Conservation (phyloP, 2,329 filamentous ascomycete species). For the Aspergillus cejpii region DNA sequence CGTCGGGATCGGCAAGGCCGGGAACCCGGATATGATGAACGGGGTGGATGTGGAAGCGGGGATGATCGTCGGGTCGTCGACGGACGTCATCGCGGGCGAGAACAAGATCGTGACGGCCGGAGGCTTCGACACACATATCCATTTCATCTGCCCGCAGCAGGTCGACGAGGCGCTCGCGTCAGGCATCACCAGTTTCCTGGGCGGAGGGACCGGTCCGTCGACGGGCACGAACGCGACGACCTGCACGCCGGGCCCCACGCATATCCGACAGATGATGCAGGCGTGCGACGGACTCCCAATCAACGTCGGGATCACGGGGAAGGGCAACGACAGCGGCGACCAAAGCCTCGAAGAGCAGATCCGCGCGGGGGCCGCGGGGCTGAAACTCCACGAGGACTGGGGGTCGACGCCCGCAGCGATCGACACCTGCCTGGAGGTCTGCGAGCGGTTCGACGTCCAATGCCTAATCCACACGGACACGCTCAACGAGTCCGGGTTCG, state of each 20-base stretch:
- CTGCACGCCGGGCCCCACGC: slow-evolving; percentile 77
- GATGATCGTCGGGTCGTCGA: slow-evolving; percentile 79
- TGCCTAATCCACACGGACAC: slow-evolving; percentile 95
- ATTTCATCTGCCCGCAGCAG: slow-evolving; percentile 94
- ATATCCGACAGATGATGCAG: slow-evolving; percentile 84
- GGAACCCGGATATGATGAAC: slow-evolving; percentile 96
- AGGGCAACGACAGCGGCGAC: slow-evolving; percentile 77
- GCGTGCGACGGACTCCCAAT: slow-evolving; percentile 73
- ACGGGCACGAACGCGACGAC: slow-evolving; percentile 88
- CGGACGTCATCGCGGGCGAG: slow-evolving; percentile 87
- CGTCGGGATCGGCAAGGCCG: slow-evolving; percentile 84
- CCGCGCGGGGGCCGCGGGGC: slow-evolving; percentile 73
- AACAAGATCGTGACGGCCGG: slow-evolving; percentile 86
- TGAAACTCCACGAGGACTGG: slow-evolving; percentile 97
- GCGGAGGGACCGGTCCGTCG: slow-evolving; percentile 86
- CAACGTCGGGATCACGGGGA: slow-evolving; percentile 86
- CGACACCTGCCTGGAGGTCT: slow-evolving; percentile 75
- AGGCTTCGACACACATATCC: slow-evolving; percentile 83
- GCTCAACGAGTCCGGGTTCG: slow-evolving; percentile 94
- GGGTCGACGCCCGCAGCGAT: slow-evolving; percentile 86
- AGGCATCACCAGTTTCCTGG: slow-evolving; percentile 84
- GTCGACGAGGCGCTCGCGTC: slow-evolving; percentile 73
- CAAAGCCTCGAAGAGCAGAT: slow-evolving; percentile 70
- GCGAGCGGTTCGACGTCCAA: slow-evolving; percentile 86
- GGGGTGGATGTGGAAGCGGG: slow-evolving; percentile 64